Evolutionary conservation across 2,329 filamentous ascomycete species (phyloP).

Genomic region (Meredithiella fracta): DNA sequence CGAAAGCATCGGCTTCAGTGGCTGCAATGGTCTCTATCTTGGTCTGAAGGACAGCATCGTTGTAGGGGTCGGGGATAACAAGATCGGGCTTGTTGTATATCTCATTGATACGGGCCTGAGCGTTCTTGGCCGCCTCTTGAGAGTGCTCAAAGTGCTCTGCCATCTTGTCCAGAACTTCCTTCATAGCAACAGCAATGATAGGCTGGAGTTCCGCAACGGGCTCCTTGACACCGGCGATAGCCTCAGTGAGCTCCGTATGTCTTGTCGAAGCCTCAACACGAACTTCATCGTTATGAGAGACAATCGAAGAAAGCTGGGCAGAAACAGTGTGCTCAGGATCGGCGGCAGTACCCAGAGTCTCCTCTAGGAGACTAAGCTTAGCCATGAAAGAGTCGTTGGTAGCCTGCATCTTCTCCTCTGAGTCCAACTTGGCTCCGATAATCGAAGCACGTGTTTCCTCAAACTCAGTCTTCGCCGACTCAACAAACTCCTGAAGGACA

Average conservation of each 20-base stretch:
- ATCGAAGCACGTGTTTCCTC: slow-evolving; percentile 71
- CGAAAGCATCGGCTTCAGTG: slow-evolving; percentile 10
- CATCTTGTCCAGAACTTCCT: slow-evolving; percentile 69
- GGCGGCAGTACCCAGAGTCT: slow-evolving; percentile 72
- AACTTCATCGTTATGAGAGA: slow-evolving; percentile 56
- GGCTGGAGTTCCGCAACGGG: slow-evolving; percentile 73
- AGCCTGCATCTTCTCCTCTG: slow-evolving; percentile 57
- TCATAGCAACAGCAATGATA: slow-evolving; percentile 70
- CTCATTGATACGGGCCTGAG: slow-evolving; percentile 45
- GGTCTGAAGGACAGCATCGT: slow-evolving; percentile 24
- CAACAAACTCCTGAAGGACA: slow-evolving; percentile 56
- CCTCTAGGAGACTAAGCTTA: slow-evolving; percentile 28
- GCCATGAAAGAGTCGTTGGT: slow-evolving; percentile 35
- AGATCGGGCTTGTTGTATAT: slow-evolving; percentile 39
- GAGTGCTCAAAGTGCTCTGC: slow-evolving; percentile 80
- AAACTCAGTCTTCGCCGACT: slow-evolving; percentile 69
- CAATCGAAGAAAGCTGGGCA: slow-evolving; percentile 43
- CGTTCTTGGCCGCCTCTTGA: slow-evolving; percentile 42
- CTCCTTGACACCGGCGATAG: slow-evolving; percentile 57
- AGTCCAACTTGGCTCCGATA: slow-evolving; percentile 64
- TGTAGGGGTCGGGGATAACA: slow-evolving; percentile 43
- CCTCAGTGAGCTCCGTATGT: slow-evolving; percentile 57
- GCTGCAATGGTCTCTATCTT: slow-evolving; percentile 13
- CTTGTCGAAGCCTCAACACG: slow-evolving; percentile 59
- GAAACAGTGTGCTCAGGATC: slow-evolving; percentile 67